Base-by-base conservation (phyloP, 495 filamentous ascomycete genomes). In the Talaromyces trachyspermus region DNA sequence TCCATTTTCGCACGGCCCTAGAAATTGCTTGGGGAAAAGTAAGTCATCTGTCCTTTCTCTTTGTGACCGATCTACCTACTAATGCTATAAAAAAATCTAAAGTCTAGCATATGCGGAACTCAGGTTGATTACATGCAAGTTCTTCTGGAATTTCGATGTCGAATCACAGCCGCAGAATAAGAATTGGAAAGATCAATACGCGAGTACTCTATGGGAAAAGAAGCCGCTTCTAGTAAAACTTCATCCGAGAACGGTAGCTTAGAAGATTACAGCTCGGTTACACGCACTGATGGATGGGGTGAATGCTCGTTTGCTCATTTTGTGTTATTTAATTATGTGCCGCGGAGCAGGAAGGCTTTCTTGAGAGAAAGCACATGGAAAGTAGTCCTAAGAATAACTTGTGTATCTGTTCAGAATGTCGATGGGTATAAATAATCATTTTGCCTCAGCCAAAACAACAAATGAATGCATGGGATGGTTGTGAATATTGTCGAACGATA, bases 101-200 rank as follows among this genome's bases (percentile, higher is more conserved):
- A 75, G 71, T 41, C 62, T 83, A 9, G 79, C 77, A 4, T 74
- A 74, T 49, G 69, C 64, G n/a, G 76, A 81, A 50, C 72, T 79
- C 58, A 63, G 75, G 2, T 57, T 81, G 2, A 67, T 76, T 7
- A 48, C 79, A 8, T 65, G 71, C 22, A 74, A 73, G 38, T 44
- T 81, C 4, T 49, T 81, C 6, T 79, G 61, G 61, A 55, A 66
- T 35, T 81, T 80, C 54, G 74, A 82, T 45, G 25, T 81, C 8
- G 57, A 65, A 29, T 55, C 70, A 0, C 55, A 54, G 5, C 54
- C 65, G 0, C 56, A 62, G 36, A 56, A 46, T 6, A 27, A 60
- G 2, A 57, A 62, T 29, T 73, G 75, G 66, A 57, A 59, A 0
- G 50, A 70, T 10, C 66, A 78, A 49, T 63, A 65, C 36, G 56